A percentile compares a stretch with the other conserved stretches of the same genome.
phyloP scores from a whole-genome alignment of 1,284 basidiomycete species.

The Leccinum angustisporum region DNA sequence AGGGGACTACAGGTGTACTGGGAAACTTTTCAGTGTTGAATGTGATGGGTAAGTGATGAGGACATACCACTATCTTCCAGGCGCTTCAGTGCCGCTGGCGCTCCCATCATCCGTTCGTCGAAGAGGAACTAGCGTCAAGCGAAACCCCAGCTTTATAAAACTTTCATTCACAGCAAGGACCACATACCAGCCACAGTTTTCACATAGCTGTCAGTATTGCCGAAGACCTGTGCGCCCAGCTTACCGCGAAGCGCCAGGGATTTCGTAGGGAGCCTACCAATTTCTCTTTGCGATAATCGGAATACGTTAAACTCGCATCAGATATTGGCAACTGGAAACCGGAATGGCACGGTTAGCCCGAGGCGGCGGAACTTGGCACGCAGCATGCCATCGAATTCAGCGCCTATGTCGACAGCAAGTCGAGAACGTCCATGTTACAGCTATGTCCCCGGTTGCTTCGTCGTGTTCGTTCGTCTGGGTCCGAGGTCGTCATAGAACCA shows the following conservation, averaged over 20 bases:
- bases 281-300: neutral
- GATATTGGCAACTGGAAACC: neutral
- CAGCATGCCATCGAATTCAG: neutral
- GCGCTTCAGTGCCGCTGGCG: neutral
- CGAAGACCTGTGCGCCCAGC: neutral
- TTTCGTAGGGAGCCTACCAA: neutral
- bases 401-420: neutral
- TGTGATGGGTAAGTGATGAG: neutral
- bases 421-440: neutral
- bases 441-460: neutral
- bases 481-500: neutral
- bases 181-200: conserved; percentile 5
- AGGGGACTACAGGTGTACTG: neutral
- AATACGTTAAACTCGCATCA: neutral
- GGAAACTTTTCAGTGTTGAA: neutral
- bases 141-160: neutral
- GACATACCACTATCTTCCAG: conserved; percentile 4
- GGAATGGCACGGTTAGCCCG: neutral
- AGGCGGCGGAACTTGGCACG: conserved; percentile 1
- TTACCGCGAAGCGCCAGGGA: neutral
- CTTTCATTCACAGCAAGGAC: conserved; percentile 20
- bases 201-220: neutral
- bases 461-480: neutral
- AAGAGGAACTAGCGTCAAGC: neutral
- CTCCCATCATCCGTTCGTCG: neutral